A percentile compares a stretch with the other conserved stretches of the same genome.
Conservation (phyloP, 2,329 filamentous ascomycete genomes). For the Alternaria ventricosa region DNA sequence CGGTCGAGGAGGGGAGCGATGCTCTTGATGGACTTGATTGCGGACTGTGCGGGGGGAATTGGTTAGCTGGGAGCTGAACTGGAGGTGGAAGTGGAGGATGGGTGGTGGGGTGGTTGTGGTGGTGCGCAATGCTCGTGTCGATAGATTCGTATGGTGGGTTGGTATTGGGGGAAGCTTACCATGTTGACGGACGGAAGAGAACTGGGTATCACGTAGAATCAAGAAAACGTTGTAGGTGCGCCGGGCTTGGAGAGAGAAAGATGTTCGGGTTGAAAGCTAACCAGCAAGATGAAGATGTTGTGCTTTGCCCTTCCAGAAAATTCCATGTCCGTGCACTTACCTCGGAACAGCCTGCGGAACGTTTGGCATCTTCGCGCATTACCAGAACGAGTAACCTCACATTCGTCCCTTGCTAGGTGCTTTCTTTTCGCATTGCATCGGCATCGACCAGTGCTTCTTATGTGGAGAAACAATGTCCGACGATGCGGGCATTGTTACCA, state of each 20-base stretch:
- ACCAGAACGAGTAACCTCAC: conserved; percentile 6
- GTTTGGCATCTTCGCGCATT: conserved; percentile 14
- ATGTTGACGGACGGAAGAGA: background rate
- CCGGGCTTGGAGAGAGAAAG: conserved; percentile 14
- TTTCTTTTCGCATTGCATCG: background rate
- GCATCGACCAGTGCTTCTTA: conserved; percentile 18
- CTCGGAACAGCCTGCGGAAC: conserved; percentile 20
- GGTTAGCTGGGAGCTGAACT: conserved; percentile 5
- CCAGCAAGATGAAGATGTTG: conserved; percentile 12
- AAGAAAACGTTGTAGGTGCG: conserved; percentile 2
- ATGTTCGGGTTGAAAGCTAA: conserved; percentile 9
- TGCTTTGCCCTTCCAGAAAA: conserved; percentile 19
- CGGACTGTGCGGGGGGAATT: conserved; percentile 43
- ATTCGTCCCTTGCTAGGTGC: background rate
- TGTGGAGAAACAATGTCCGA: conserved; percentile 46
- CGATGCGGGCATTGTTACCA: conserved; percentile 40
- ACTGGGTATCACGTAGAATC: conserved; percentile 22
- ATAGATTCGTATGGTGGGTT: too few species aligned
- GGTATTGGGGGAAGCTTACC: background rate
- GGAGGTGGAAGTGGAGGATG: background rate
- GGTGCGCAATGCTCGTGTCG: background rate
- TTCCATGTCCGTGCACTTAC: conserved; percentile 23
- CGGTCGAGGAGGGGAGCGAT: conserved; percentile 97
- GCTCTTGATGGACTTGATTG: conserved; percentile 93
- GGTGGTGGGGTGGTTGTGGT: background rate